Percentiles rank a stretch among this genome's conserved stretches.
Evolutionary conservation across 306 rosid species (phyloP).

Genomic region (Citrullus amarus): DNA sequence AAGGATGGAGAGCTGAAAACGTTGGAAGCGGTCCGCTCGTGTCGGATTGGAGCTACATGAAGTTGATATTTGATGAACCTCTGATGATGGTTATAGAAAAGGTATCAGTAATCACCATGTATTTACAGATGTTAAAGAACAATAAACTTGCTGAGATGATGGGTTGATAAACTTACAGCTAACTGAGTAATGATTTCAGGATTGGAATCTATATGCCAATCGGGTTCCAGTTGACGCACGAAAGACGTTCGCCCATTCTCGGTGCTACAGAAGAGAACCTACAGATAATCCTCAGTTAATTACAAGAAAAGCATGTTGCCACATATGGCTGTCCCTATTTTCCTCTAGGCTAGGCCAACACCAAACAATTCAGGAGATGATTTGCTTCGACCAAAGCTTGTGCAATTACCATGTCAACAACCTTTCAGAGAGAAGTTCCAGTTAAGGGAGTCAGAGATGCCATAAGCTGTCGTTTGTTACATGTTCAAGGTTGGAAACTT

Average conservation of each 20-base stretch:
- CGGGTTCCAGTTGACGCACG: constrained; percentile 96
- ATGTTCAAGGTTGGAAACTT: background rate
- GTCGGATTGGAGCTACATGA: constrained; percentile 49
- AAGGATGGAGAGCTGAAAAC: constrained; percentile 69
- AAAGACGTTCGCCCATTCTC: constrained; percentile 85
- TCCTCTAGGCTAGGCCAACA: background rate
- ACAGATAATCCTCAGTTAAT: constrained; percentile 5
- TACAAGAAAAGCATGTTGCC: background rate
- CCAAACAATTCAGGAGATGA: background rate
- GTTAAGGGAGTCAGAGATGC: background rate
- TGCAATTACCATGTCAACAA: background rate
- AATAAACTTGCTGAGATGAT: background rate
- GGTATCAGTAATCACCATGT: constrained; percentile 18
- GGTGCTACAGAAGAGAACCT: constrained; percentile 88
- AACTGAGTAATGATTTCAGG: constrained; percentile 63
- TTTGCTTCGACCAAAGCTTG: background rate
- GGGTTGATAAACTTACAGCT: constrained; percentile 44
- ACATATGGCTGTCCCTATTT: background rate
- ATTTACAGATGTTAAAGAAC: background rate
- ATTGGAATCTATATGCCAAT: constrained; percentile 90
- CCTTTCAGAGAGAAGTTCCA: background rate
- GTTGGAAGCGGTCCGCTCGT: constrained; percentile 51
- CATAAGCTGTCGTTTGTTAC: background rate
- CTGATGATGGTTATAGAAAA: constrained; percentile 30
- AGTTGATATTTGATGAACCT: constrained; percentile 96